Base-by-base conservation (phyloP, 345 rosid species). In the Rhizophora apiculata region DNA sequence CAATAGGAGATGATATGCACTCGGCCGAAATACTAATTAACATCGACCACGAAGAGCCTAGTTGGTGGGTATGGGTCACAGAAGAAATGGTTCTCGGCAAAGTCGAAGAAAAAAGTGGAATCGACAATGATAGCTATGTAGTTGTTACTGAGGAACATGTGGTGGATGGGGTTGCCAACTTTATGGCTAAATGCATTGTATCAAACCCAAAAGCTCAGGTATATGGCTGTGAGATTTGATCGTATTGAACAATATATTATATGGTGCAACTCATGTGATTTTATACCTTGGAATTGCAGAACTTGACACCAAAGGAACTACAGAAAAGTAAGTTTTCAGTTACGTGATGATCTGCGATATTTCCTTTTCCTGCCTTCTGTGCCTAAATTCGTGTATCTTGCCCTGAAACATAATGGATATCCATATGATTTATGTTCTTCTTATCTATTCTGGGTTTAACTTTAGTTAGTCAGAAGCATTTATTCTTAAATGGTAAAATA, bases 1-100 rank as follows among this genome's bases (percentile, higher is more conserved):
- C 66, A 55, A 34, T 59, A 89, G 96, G 82, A 62, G 88, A 82
- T 78, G 97, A 89, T 83, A 60, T 86, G 71, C 77, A 79, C 59
- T 84, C 85, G 21, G 91, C 85, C 63, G 97, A 87, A 73, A 80
- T 91, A 73, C 81, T 89, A 48, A 77, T 94, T 39, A 89, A 88
- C 34, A 80, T 86, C 22, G 87, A 82, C 74, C 75, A 84, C 18
- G 86, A 89, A 68, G 89, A 91, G 51, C 98, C 97, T 27, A 91
- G 98, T 74, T 86, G 96, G 96, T 93, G 98, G 98, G 95, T 94
- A 29, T 89, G 96, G 87, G 98, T 94, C 49, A 86, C 92, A 3
- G 93, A 91, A 70, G 96, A 94, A 57, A 91, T 89, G 98, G 75
- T 84, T 51, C 97, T 89, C 1, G 84, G 79, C 77, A 86, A 85